Conservation (phyloP, 805 yeast genomes). For the Dipodascus geniculatus region DNA sequence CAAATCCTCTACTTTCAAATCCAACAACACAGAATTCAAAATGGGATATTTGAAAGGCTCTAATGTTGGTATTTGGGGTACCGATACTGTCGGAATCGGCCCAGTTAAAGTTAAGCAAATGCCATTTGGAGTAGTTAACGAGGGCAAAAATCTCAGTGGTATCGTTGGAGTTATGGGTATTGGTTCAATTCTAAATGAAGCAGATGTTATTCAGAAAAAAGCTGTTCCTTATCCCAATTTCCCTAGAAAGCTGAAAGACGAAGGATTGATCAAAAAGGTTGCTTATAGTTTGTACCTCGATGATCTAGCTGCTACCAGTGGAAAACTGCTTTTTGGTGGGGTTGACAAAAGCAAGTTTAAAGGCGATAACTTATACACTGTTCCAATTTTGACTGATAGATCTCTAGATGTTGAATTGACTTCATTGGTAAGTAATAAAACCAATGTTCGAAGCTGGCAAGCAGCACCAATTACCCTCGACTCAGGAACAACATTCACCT, state of each 20-base stretch:
- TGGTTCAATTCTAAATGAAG: conserved; percentile 2
- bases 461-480: conserved; percentile 6
- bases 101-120: background rate
- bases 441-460: background rate
- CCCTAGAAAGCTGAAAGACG: conserved; percentile 20
- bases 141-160: background rate
- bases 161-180: background rate
- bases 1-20: conserved; percentile 16
- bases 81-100: conserved; percentile 12
- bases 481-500: conserved; percentile 15
- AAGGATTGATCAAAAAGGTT: conserved; percentile 28
- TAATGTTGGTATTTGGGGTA: conserved; percentile 42
- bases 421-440: background rate
- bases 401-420: background rate
- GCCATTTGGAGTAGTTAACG: background rate
- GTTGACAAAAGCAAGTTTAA: conserved; percentile 30
- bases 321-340: conserved; percentile 32
- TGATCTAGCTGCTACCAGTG: conserved; percentile 19
- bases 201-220: background rate
- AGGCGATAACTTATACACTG: conserved; percentile 24
- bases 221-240: conserved; percentile 8
- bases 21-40: conserved; percentile 13
- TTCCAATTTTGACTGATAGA: conserved; percentile 7
- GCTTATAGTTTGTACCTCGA: conserved; percentile 35
- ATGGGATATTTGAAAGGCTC: conserved; percentile 8